Percentiles rank a stretch among this genome's conserved stretches.
These are phyloP conservation scores for Leptographium wingfieldii DNA, from an alignment of 2,329 filamentous ascomycete genomes.

Conservation along the genomic window DNA sequence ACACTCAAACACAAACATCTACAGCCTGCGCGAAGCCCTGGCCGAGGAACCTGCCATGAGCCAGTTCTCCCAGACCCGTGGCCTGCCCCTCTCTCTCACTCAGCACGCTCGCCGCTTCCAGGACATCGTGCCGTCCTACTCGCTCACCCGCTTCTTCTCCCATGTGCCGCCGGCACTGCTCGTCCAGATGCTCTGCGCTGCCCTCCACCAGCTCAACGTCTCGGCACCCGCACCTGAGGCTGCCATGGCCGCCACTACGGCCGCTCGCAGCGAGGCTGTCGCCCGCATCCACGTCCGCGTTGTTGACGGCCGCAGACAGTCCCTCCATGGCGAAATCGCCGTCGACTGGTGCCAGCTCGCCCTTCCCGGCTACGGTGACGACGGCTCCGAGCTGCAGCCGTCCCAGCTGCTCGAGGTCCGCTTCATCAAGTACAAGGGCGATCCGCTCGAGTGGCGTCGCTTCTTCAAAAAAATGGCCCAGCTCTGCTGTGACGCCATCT, in stretches of 20 bases:
- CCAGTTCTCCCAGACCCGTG: slow-evolving; percentile 72
- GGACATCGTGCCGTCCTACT: slow-evolving; percentile 80
- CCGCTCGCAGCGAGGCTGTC: slow-evolving; percentile 41
- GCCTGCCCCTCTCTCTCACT: slow-evolving; percentile 71
- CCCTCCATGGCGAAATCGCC: slow-evolving; percentile 61
- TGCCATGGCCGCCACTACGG: slow-evolving; percentile 19
- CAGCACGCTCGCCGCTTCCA: slow-evolving; percentile 80
- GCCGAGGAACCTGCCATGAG: slow-evolving; percentile 75
- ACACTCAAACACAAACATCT: not conserved
- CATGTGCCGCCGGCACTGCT: slow-evolving; percentile 62
- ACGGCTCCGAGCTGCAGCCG: slow-evolving; percentile 35
- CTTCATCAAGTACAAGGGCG: slow-evolving; percentile 89
- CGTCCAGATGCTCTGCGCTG: slow-evolving; percentile 66
- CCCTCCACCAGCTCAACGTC: slow-evolving; percentile 75
- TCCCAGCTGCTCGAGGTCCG: slow-evolving; percentile 66
- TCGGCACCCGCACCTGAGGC: slow-evolving; percentile 42
- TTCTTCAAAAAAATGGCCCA: slow-evolving; percentile 95
- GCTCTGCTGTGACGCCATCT: slow-evolving; percentile 75
- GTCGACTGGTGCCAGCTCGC: slow-evolving; percentile 50
- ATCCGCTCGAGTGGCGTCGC: slow-evolving; percentile 89
- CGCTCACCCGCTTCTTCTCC: slow-evolving; percentile 87
- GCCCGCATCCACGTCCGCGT: slow-evolving; percentile 62
- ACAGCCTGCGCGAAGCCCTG: slow-evolving; percentile 42
- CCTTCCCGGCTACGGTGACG: slow-evolving; percentile 21
- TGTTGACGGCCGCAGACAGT: slow-evolving; percentile 58